These are phyloP conservation scores for Fonsecaea multimorphosa DNA, from an alignment of 2,329 filamentous ascomycete genomes.

Conservation along the genomic window DNA sequence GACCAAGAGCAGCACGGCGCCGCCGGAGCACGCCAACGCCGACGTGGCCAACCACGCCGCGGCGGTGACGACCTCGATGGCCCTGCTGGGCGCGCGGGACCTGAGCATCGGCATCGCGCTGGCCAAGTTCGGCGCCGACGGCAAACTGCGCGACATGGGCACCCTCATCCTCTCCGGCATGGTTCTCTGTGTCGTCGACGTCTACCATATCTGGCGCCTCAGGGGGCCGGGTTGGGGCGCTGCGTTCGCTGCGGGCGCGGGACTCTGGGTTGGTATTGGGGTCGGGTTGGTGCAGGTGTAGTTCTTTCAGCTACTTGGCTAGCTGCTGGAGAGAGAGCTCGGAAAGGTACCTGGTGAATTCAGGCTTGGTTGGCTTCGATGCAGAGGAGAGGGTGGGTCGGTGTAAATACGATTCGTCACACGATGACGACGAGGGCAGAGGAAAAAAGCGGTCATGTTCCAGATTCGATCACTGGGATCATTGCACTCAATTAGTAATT, in stretches of 20 bases:
- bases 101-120: conserved; percentile 40
- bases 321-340: too few relatives aligned
- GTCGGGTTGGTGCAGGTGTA: conserved; percentile 25
- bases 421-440: too few relatives aligned
- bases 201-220: conserved; percentile 22
- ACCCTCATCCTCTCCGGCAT: conserved; percentile 31
- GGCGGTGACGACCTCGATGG: conserved; percentile 25
- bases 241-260: conserved; percentile 22
- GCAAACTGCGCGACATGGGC: conserved; percentile 35
- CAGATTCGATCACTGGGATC: too few relatives aligned
- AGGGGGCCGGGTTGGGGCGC: conserved; percentile 21
- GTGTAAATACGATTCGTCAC: too few relatives aligned
- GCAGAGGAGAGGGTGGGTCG: too few relatives aligned
- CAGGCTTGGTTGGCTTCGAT: too few relatives aligned
- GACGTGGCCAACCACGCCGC: conserved; percentile 19
- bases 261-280: conserved; percentile 29
- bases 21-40: conserved; percentile 4
- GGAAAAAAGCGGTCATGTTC: too few relatives aligned
- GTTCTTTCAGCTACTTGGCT: too few relatives aligned
- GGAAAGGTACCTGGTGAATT: too few relatives aligned
- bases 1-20: not conserved
- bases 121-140: conserved; percentile 54
- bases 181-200: conserved; percentile 30
- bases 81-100: conserved; percentile 32
- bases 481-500: too few relatives aligned